Evolutionary conservation across 305 asterid genomes (phyloP).

Genomic region (Fraxinus albicans): DNA sequence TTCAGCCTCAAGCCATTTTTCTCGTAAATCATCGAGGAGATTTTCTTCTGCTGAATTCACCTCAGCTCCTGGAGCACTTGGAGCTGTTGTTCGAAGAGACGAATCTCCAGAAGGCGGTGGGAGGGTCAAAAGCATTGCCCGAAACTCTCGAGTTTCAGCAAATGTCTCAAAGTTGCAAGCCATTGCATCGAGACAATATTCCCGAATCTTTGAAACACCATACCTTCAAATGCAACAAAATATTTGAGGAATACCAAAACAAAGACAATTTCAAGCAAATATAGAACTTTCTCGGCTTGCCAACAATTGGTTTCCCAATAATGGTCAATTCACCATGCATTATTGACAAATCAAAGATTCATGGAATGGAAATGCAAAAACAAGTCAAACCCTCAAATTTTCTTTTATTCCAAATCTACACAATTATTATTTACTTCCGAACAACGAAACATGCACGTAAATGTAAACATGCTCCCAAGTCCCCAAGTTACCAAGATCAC

Average conservation of each 20-base stretch:
- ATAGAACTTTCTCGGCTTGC: background rate
- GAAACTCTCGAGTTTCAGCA: slow-evolving; percentile 71
- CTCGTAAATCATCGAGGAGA: slow-evolving; percentile 81
- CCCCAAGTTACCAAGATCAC: background rate
- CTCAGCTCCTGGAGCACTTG: slow-evolving; percentile 94
- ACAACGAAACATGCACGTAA: background rate
- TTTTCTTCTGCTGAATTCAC: slow-evolving; percentile 54
- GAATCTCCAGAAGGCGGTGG: slow-evolving; percentile 98
- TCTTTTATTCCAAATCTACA: background rate
- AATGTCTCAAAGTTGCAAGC: slow-evolving; percentile 87
- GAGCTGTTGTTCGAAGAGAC: slow-evolving; percentile 72
- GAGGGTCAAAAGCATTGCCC: slow-evolving; percentile 82
- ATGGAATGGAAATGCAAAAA: background rate
- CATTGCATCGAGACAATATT: slow-evolving; percentile 69
- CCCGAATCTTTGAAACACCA: slow-evolving; percentile 79
- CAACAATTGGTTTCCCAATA: background rate
- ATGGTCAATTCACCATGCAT: background rate
- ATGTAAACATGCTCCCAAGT: background rate
- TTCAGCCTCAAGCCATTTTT: slow-evolving; percentile 98
- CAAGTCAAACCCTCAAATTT: background rate
- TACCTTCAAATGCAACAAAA: slow-evolving; percentile 51
- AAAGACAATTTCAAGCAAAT: background rate
- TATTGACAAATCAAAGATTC: background rate
- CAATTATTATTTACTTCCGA: background rate
- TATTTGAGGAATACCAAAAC: slow-evolving; percentile 14